These are phyloP conservation scores for Rhazya stricta DNA, from an alignment of 257 asterid species.

Conservation along the genomic window DNA sequence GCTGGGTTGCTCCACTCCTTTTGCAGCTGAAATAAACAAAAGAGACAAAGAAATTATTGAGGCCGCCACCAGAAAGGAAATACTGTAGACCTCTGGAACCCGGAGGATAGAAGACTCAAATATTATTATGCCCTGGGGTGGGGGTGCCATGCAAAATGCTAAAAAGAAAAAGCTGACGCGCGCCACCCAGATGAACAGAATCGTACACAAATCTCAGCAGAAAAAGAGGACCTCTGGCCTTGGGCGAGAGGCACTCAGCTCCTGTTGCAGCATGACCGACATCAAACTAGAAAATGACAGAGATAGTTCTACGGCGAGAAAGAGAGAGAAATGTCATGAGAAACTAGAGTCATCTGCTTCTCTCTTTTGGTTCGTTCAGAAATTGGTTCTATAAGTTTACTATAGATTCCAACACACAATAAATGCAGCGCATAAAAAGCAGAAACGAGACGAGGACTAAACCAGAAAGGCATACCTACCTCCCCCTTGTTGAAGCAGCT, in stretches of 20 bases:
- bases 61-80: constrained; percentile 1
- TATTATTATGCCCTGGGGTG: background rate
- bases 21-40: constrained; percentile 18
- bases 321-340: background rate
- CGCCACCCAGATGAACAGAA: constrained; percentile 19
- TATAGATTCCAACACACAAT: constrained; percentile 6
- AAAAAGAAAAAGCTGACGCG: constrained; percentile 18
- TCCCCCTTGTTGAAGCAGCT: constrained; percentile 5
- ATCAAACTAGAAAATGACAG: background rate
- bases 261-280: constrained; percentile 7
- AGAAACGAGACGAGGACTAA: background rate
- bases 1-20: constrained; percentile 44
- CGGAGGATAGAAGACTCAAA: background rate
- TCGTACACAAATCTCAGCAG: constrained; percentile 13
- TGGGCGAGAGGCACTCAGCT: constrained; percentile 3
- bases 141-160: constrained; percentile 14
- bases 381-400: background rate
- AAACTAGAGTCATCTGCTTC: background rate
- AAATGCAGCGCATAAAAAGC: constrained; percentile 1
- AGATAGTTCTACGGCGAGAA: background rate
- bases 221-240: constrained; percentile 12
- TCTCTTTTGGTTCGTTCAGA: background rate
- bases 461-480: background rate
- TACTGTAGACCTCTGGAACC: background rate
- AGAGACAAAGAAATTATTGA: constrained; percentile 15